Evolutionary conservation across 2,329 filamentous ascomycete genomes (phyloP).

Genomic region (Diaporthe capsici): DNA sequence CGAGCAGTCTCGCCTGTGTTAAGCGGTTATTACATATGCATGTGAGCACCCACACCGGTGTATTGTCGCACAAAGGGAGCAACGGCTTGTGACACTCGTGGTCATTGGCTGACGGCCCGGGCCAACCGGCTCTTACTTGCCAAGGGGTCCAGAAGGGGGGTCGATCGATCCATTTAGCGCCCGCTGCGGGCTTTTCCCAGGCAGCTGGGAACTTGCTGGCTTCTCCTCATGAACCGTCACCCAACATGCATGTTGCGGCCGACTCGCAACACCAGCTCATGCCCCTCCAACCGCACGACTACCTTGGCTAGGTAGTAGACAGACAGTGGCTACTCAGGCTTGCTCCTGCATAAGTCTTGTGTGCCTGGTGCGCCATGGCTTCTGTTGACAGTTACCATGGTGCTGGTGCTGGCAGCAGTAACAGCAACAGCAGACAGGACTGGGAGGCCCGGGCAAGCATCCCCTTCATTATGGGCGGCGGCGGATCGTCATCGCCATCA

Average conservation of each 20-base stretch:
- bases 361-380: slow-evolving; percentile 15
- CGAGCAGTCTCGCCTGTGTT: background rate
- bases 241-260: slow-evolving; percentile 22
- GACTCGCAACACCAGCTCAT: slow-evolving; percentile 29
- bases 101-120: slow-evolving; percentile 14
- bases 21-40: background rate
- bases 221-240: slow-evolving; percentile 25
- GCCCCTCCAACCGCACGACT: background rate
- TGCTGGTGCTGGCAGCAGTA: background rate
- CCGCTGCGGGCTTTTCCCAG: slow-evolving; percentile 8
- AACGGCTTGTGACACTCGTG: background rate
- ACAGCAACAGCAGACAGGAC: background rate
- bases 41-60: background rate
- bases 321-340: background rate
- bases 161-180: slow-evolving; percentile 22
- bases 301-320: background rate
- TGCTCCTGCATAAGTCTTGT: background rate
- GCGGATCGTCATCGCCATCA: background rate
- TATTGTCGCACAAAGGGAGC: background rate
- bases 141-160: background rate
- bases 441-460: slow-evolving; percentile 16
- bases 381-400: background rate
- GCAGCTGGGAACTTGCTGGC: slow-evolving; percentile 25
- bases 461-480: slow-evolving; percentile 7
- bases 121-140: background rate